Percentiles rank a stretch among this genome's conserved stretches.
These are phyloP conservation scores for Escovopsis sp. DNA, from an alignment of 2,329 filamentous ascomycete species.

Conservation along the genomic window DNA sequence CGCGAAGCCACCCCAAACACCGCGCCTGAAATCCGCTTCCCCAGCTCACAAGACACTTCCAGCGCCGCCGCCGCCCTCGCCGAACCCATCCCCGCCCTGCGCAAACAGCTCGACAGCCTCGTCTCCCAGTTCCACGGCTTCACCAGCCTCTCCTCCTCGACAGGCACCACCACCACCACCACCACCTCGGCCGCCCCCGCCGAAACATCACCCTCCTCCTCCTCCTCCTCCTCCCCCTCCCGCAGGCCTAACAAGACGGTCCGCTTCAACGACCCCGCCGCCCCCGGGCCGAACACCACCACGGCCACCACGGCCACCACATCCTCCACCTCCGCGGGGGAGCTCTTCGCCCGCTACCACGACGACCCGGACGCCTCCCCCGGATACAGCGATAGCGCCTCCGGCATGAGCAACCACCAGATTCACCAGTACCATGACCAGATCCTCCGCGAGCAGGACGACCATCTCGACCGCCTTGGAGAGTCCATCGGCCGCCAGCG, in stretches of 20 bases:
- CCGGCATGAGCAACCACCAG: conserved; percentile 60
- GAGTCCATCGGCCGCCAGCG: conserved; percentile 76
- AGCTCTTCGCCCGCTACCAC: conserved; percentile 45
- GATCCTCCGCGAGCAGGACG: conserved; percentile 79
- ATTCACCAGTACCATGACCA: conserved; percentile 73
- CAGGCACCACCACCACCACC: no score
- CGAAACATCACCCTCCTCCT: conserved; percentile 20
- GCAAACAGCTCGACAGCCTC: conserved; percentile 62
- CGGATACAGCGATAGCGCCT: conserved; percentile 46
- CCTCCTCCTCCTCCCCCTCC: conserved; percentile 38
- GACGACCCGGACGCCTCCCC: conserved; percentile 48
- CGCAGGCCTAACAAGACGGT: conserved; percentile 49
- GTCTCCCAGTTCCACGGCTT: conserved; percentile 67
- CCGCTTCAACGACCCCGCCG: conserved; percentile 60
- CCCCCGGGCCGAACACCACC: conserved; percentile 4
- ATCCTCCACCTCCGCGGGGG: conserved; percentile 16
- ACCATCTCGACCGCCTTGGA: conserved; percentile 80
- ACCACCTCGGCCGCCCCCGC: no score
- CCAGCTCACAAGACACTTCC: neutral
- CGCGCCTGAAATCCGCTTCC: no score
- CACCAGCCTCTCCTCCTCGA: conserved; percentile 36
- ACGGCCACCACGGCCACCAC: conserved; percentile 13
- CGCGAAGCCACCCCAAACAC: no score
- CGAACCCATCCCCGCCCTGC: conserved; percentile 54
- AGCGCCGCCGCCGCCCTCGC: conserved; percentile 35